A percentile compares a stretch with the other conserved stretches of the same genome.
phyloP scores from a whole-genome alignment of 495 filamentous ascomycete genomes.

The Xylaria grammica region DNA sequence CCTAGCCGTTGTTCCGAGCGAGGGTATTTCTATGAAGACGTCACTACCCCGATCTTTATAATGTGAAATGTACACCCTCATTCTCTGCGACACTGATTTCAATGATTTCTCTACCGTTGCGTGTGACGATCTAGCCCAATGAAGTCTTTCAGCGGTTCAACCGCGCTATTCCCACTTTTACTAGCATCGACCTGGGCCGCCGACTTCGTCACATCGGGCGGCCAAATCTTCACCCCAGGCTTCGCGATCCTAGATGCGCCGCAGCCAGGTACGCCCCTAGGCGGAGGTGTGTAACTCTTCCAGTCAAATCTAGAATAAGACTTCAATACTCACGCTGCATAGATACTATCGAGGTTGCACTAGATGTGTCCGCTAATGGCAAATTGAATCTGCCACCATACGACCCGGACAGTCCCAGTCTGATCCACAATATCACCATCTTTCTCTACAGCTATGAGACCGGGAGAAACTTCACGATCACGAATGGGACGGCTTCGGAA shows the following conservation, averaged over 20 bases:
- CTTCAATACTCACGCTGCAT: constrained; percentile 16
- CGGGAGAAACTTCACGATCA: constrained; percentile 70
- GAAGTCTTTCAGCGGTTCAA: constrained; percentile 23
- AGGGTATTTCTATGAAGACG: constrained; percentile 4
- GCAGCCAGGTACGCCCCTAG: constrained; percentile 69
- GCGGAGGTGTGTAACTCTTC: constrained; percentile 57
- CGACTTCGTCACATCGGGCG: constrained; percentile 59
- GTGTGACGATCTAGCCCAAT: constrained; percentile 26
- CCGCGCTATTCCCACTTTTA: constrained; percentile 28
- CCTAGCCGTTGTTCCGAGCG: neutral
- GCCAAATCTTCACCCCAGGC: constrained; percentile 69
- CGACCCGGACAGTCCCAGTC: constrained; percentile 50
- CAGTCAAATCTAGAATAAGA: neutral
- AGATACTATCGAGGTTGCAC: constrained; percentile 68
- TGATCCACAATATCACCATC: constrained; percentile 67
- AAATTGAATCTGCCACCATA: constrained; percentile 63
- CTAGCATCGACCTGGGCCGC: constrained; percentile 29
- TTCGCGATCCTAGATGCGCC: constrained; percentile 67
- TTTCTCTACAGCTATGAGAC: constrained; percentile 67
- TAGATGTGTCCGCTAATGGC: constrained; percentile 70
- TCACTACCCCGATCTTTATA: neutral
- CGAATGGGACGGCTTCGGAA: constrained; percentile 64
- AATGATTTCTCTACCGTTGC: neutral
- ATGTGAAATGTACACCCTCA: neutral
- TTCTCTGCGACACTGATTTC: neutral